Conservation (phyloP, 2,329 filamentous ascomycete genomes). For the Cladosporium sp. region DNA sequence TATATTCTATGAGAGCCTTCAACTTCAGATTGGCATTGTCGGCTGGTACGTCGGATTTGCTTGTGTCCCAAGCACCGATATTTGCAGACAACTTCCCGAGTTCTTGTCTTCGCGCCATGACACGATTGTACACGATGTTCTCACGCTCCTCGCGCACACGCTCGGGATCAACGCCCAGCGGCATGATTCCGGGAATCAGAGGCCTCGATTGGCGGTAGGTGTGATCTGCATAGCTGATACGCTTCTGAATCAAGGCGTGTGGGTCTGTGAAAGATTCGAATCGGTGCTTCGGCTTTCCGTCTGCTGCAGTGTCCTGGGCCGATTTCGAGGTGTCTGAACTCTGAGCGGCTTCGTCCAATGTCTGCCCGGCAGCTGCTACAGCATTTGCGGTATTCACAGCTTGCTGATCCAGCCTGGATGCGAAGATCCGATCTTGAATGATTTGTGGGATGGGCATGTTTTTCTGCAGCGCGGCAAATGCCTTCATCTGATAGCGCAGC, state of each 20-base stretch:
- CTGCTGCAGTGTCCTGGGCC: conserved; percentile 33
- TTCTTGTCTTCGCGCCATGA: conserved; percentile 77
- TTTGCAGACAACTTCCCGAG: conserved; percentile 79
- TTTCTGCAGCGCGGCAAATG: conserved; percentile 84
- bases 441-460: conserved; percentile 73
- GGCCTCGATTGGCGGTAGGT: conserved; percentile 66
- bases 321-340: conserved; percentile 33
- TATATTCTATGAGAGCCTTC: conserved; percentile 91
- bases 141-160: conserved; percentile 82
- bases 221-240: conserved; percentile 75
- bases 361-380: conserved; percentile 41
- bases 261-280: conserved; percentile 75
- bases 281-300: conserved; percentile 33
- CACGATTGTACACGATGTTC: conserved; percentile 80
- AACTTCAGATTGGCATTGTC: conserved; percentile 78
- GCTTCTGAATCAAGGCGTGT: conserved; percentile 49
- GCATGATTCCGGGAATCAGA: conserved; percentile 82
- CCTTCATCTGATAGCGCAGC: conserved; percentile 78
- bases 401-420: conserved; percentile 58
- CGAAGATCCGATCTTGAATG: conserved; percentile 78
- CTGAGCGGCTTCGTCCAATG: conserved; percentile 45
- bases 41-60: conserved; percentile 59
- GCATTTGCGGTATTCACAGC: conserved; percentile 33
- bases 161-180: conserved; percentile 80
- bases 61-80: conserved; percentile 77